A percentile compares a stretch with the other conserved stretches of the same genome.
Conservation (phyloP, 2,329 filamentous ascomycete species). For the Fusarium sp. region DNA sequence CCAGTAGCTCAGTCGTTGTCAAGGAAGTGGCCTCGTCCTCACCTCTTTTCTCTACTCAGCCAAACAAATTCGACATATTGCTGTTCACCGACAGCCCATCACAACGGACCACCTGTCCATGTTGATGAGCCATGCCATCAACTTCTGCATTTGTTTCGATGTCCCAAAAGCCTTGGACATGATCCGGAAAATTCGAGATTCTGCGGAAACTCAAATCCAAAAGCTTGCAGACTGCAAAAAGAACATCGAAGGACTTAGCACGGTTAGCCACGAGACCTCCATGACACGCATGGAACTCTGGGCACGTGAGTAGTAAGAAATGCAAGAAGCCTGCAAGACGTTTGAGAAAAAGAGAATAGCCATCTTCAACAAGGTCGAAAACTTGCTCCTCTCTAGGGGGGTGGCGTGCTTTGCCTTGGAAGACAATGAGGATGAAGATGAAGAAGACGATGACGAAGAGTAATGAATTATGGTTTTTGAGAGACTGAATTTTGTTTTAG, state of each 20-base stretch:
- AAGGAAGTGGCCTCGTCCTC: background rate
- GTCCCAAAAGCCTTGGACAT: background rate
- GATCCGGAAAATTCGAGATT: background rate
- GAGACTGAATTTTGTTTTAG: background rate
- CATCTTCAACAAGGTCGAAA: background rate
- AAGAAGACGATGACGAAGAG: background rate
- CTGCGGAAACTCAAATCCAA: background rate
- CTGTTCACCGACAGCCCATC: slow-evolving; percentile 5
- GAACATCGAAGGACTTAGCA: background rate
- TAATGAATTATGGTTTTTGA: background rate
- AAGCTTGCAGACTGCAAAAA: background rate
- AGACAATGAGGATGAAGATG: background rate
- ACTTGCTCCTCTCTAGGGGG: background rate
- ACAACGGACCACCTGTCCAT: background rate
- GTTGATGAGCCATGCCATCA: background rate
- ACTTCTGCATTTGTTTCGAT: background rate
- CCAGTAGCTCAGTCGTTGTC: fast-evolving
- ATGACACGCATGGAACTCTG: background rate
- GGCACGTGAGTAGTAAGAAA: background rate
- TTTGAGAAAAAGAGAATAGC: background rate
- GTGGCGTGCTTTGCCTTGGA: background rate
- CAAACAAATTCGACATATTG: slow-evolving; percentile 2
- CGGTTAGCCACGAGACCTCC: background rate
- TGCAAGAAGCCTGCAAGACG: background rate
- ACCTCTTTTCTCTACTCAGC: background rate